Percentiles rank a stretch among this genome's conserved stretches.
Evolutionary conservation across 768 basidiomycete species (phyloP).

Genomic region (Gloeostereum incarnatum): DNA sequence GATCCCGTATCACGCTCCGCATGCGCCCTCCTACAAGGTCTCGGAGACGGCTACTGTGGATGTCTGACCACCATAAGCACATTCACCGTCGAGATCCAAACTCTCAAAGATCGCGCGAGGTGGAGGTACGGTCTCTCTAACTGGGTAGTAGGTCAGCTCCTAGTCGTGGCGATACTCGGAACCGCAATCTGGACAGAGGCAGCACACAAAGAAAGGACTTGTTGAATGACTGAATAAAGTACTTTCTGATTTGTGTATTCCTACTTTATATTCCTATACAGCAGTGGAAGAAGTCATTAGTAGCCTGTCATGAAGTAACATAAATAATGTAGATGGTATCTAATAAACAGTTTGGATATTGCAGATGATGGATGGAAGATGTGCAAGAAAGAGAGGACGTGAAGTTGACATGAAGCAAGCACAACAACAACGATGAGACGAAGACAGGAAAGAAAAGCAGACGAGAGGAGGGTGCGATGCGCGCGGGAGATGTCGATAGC

Average conservation of each 20-base stretch:
- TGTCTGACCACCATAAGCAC: constrained; percentile 93
- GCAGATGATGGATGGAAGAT: too few species aligned
- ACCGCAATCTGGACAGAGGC: constrained; percentile 43
- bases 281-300: too few species aligned
- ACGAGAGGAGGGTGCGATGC: too few species aligned
- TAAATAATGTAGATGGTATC: too few species aligned
- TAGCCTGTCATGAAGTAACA: too few species aligned
- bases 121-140: constrained; percentile 64
- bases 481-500: too few species aligned
- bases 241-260: neutral
- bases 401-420: too few species aligned
- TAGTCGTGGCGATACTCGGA: constrained; percentile 68
- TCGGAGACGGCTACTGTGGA: constrained; percentile 90
- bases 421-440: too few species aligned
- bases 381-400: too few species aligned
- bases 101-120: constrained; percentile 46
- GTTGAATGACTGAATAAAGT: neutral
- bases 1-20: constrained; percentile 35
- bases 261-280: too few species aligned
- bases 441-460: too few species aligned
- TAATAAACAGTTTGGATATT: too few species aligned
- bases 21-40: constrained; percentile 72
- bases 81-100: constrained; percentile 72
- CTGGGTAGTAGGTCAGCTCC: constrained; percentile 57
- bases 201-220: constrained; percentile 19